These are phyloP conservation scores for Karstenula rhodostoma DNA, from an alignment of 2,329 filamentous ascomycete genomes.

Conservation along the genomic window DNA sequence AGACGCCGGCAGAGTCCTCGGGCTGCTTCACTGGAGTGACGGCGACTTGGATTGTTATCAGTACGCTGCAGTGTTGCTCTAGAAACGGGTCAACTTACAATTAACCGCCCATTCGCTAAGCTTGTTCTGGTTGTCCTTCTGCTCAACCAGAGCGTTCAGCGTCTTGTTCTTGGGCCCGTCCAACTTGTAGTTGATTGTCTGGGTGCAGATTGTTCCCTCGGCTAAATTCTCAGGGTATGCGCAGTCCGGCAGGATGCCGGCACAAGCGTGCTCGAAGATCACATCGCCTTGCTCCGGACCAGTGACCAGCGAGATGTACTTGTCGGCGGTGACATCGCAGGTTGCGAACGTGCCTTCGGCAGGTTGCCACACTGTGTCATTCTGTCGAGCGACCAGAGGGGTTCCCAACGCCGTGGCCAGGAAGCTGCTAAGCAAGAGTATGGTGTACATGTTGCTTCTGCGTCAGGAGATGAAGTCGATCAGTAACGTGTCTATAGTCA, in stretches of 20 bases:
- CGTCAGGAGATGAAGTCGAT: neutral
- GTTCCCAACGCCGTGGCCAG: constrained; percentile 24
- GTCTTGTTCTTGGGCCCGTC: constrained; percentile 26
- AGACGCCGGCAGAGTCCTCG: constrained; percentile 24
- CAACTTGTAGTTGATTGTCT: constrained; percentile 29
- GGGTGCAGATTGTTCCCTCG: constrained; percentile 26
- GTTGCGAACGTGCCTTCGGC: constrained; percentile 21
- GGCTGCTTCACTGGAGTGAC: constrained; percentile 33
- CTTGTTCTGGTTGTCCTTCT: constrained; percentile 27
- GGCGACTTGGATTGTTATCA: constrained; percentile 25
- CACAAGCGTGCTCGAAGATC: constrained; percentile 36
- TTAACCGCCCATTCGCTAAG: constrained; percentile 29
- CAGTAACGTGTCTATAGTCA: neutral
- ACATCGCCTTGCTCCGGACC: constrained; percentile 28
- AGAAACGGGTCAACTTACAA: constrained; percentile 24
- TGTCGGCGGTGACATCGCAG: constrained; percentile 31
- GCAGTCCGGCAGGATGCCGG: constrained; percentile 37
- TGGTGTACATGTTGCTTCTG: constrained; percentile 25
- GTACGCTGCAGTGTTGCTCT: neutral
- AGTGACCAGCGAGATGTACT: constrained; percentile 30
- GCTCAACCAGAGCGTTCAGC: constrained; percentile 29
- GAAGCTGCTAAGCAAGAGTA: constrained; percentile 24
- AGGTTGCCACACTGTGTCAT: constrained; percentile 25
- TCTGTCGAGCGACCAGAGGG: constrained; percentile 19
- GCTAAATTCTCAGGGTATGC: constrained; percentile 30